Evolutionary conservation across 345 rosid species (phyloP).

Genomic region (Litchi chinensis): DNA sequence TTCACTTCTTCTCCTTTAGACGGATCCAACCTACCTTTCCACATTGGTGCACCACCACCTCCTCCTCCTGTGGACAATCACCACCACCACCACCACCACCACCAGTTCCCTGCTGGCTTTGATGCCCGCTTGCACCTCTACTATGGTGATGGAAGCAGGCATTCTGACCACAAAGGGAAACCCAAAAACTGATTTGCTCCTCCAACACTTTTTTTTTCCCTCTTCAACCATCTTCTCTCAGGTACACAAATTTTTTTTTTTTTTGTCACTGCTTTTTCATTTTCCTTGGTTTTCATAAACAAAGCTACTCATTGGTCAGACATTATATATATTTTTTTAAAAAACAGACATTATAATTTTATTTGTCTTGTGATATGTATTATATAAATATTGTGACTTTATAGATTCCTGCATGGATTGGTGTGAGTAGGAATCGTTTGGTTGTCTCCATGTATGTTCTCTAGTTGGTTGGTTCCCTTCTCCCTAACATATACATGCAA

Average conservation of each 20-base stretch:
- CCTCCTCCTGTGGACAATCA: conserved; percentile 57
- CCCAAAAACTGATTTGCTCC: conserved; percentile 60
- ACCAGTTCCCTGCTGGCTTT: conserved; percentile 67
- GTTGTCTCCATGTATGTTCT: conserved; percentile 76
- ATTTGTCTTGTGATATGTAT: conserved; percentile 18
- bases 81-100: conserved; percentile 69
- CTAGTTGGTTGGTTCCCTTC: conserved; percentile 73
- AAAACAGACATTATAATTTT: no score
- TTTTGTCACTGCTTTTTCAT: conserved; percentile 29
- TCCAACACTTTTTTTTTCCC: conserved; percentile 5
- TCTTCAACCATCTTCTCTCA: conserved; percentile 37
- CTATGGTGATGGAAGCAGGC: conserved; percentile 73
- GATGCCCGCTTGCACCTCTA: conserved; percentile 70
- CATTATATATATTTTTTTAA: no score
- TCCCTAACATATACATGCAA: conserved; percentile 48
- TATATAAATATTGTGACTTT: conserved; percentile 16
- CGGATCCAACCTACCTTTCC: conserved; percentile 71
- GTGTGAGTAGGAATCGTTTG: conserved; percentile 47
- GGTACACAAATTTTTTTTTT: conserved; percentile 41
- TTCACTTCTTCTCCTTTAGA: conserved; percentile 52
- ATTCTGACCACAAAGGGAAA: conserved; percentile 82
- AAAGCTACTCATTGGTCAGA: conserved; percentile 36
- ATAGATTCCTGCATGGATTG: conserved; percentile 45
- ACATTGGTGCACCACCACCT: conserved; percentile 48
- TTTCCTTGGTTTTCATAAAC: conserved; percentile 56